A percentile compares a stretch with the other conserved stretches of the same genome.
These are phyloP conservation scores for Leccinum aurantiacum DNA, from an alignment of 768 basidiomycete species.

Conservation along the genomic window DNA sequence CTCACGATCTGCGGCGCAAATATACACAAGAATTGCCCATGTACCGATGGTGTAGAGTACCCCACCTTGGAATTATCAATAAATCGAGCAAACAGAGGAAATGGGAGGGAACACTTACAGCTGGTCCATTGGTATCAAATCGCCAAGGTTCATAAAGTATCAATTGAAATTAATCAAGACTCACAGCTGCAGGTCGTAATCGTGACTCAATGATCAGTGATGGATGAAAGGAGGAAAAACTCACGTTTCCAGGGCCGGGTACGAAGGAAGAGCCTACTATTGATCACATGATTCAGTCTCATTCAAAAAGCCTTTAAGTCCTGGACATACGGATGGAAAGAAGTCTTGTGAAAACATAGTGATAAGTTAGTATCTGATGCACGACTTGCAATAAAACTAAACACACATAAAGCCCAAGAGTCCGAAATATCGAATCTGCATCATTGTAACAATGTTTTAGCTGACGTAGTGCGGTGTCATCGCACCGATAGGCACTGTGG, in stretches of 20 bases:
- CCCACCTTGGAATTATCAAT: too few species aligned
- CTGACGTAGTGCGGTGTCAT: not conserved
- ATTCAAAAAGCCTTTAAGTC: not conserved
- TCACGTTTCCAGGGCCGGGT: conserved; percentile 11
- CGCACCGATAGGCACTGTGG: not conserved
- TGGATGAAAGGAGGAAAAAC: not conserved
- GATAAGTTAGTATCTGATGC: not conserved
- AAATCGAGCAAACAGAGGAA: too few species aligned
- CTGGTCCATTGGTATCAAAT: too few species aligned
- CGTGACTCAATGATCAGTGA: too few species aligned
- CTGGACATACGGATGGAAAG: not conserved
- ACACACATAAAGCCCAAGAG: not conserved
- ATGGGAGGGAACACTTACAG: too few species aligned
- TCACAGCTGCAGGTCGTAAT: too few species aligned
- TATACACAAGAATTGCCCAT: not conserved
- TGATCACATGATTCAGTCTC: not conserved
- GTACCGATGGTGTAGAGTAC: too few species aligned
- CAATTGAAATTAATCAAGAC: too few species aligned
- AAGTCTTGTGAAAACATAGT: not conserved
- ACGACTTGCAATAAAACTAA: not conserved
- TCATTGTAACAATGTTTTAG: not conserved
- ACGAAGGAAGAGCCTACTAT: conserved; percentile 13
- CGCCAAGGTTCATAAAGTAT: too few species aligned
- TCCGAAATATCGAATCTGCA: not conserved
- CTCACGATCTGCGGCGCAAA: not conserved